Evolutionary conservation across 2,329 filamentous ascomycete genomes (phyloP).

Genomic region (Paraphoma chrysanthemicola): DNA sequence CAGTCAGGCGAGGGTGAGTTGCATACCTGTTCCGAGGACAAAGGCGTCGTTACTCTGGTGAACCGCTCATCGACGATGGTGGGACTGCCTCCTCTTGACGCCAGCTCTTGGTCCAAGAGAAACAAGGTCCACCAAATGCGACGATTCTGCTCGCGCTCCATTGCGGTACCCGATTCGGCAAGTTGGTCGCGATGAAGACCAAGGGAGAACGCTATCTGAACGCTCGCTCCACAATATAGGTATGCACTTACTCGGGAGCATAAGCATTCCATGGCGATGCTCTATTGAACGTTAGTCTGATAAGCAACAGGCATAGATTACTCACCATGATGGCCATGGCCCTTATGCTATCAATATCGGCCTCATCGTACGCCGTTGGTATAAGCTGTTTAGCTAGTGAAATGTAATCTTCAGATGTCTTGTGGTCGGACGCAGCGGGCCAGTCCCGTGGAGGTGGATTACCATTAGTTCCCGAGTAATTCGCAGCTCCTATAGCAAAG

Average conservation of each 20-base stretch:
- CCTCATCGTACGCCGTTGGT: conserved; percentile 42
- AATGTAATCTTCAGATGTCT: conserved; percentile 42
- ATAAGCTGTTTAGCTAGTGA: conserved; percentile 42
- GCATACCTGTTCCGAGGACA: conserved; percentile 43
- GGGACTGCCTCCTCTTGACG: conserved; percentile 45
- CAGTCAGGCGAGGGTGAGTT: background rate
- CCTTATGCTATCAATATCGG: conserved; percentile 47
- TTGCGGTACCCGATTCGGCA: conserved; percentile 29
- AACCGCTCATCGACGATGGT: conserved; percentile 43
- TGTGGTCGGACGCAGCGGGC: conserved; percentile 26
- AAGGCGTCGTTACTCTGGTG: conserved; percentile 37
- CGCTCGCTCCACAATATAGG: conserved; percentile 44
- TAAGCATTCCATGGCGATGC: conserved; percentile 43
- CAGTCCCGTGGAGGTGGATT: conserved; percentile 29
- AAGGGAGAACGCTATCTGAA: conserved; percentile 47
- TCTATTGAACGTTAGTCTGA: conserved; percentile 27
- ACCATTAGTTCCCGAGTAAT: conserved; percentile 25
- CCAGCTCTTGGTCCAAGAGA: conserved; percentile 44
- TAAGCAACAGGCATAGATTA: background rate
- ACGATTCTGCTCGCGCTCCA: conserved; percentile 44
- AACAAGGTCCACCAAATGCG: conserved; percentile 49
- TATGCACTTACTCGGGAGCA: conserved; percentile 46
- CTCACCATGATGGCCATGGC: conserved; percentile 44
- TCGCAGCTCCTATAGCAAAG: conserved; percentile 42
- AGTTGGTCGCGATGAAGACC: conserved; percentile 45